Base-by-base conservation (phyloP, 148 eudicot genomes). In the Fallopia convolvulus region DNA sequence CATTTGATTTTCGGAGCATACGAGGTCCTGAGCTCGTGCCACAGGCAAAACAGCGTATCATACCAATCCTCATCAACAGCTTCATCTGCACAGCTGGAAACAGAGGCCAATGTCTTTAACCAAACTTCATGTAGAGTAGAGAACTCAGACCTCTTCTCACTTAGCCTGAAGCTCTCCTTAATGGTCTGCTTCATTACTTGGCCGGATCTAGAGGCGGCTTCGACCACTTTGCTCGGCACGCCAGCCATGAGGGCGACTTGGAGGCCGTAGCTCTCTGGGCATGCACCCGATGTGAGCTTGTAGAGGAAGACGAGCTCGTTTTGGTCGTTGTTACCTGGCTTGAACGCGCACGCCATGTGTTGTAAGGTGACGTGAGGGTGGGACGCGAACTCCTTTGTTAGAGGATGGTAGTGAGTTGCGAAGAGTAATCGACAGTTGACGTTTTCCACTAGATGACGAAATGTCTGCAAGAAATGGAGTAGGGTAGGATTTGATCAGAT, bases 171-270 rank as follows among this genome's bases (percentile, higher is more conserved):
- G 84, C 89, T 93, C 47, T 83, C 85, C 72, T 97, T 88, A 8
- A 92, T 83, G 74, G 72, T 85, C 60, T 85, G 77, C 79, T 93
- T 93, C 94, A 95, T 92, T 42, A 81, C 84, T 73, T 82, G 78
- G 49, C 87, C 94, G 13, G 97, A 97, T 60, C 70, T 82, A 32
- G 84, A 82, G 8, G 98, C 99, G 0, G 86, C 86, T 80, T 89
- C 85, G 60, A 96, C 92, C 77, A 96, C 98, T 71, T 78, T 80
- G 70, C 81, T 82, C 40, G 97, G 94, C 63, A 96, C 85, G 32
- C 99, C 98, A 11, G 99, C 99, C 97, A 90, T 93, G 42, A 82
- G 87, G 14, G 99, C 99, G 83, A 96, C 94, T 83, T 91, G 98
- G 87, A 96, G 87, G 12, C 98, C 99, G 21, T 92, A 96, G 88